Base-by-base conservation (phyloP, 805 yeast species). In the Candida boidinii region DNA sequence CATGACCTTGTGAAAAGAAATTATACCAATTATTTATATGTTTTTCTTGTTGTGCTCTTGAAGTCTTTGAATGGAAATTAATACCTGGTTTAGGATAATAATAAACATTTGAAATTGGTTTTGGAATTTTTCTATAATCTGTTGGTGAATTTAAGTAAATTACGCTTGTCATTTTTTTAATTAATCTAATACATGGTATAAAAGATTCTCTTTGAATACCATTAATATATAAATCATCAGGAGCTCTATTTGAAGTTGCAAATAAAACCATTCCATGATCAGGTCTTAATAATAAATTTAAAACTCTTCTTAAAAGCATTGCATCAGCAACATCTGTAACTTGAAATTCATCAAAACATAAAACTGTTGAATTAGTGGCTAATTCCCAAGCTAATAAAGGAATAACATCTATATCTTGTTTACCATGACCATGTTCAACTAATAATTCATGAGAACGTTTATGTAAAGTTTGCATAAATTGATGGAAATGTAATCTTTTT, bases 291-390 rank as follows among this genome's bases (percentile, higher is more conserved):
- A 84, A 65, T 24, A 75, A 56, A 46, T 75, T 72, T 26, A 85
- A 50, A 25, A 88, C 61, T 31, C 96, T 66, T 41, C 98, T 73
- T 27, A 92, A 65, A 22, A 92, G 66, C 97, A 92, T 92, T 2
- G 98, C 98, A 57, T 92, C 98, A 0, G 97, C 98, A 20, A 92
- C 96, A 55, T 92, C 98, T 1, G 95, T 86, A 27, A 92, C 98
- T 58, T 92, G 97, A 52, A 92, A 90, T 60, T 92, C 98, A 59
- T 92, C 98, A 53, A 92, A 85, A 56, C 98, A 92, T 38, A 92
- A 56, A 1, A 92, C 76, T 1, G 90, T 79, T 4, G 92, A 69
- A 31, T 69, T 64, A 41, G 70, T 70, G 1, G 96, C 83, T 35
- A 92, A 73, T 47, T 85, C 94, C 39, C 79, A 76, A 0, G 96